Base-by-base conservation (phyloP, 805 yeast species). In the Vanderwaltozyma polyspora region DNA sequence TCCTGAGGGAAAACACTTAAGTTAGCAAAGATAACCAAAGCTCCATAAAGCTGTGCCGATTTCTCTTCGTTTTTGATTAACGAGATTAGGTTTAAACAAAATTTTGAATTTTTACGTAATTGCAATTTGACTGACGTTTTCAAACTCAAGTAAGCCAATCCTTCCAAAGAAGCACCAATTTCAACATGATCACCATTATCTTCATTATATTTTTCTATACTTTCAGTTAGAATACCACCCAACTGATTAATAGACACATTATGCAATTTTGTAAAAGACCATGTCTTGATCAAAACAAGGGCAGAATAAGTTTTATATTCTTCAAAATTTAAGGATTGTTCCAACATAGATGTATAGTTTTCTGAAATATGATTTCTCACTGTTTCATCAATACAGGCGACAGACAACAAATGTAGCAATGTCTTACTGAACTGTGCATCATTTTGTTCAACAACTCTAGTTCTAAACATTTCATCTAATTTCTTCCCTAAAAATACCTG, bases 261-360 rank as follows among this genome's bases (percentile, higher is more conserved):
- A 10, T 49, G 59, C 23, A 63, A 50, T 28, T 66, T 60, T 0
- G 70, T 52, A 36, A 67, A 63, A 33, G 67, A 66, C 81, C 81
- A 76, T 3, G 74, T 52, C 49, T 77, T 77, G 6, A 73, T 55
- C n/a, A 74, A 45, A 3, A 69, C 68, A 25, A 74, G 46, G 0
- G 69, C 60, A 0, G 76, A 57, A 10, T 64, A 46, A 7, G 62
- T 33, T 33, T 54, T 54, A 18, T 54, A 51, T 3, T 49, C 43
- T 7, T 41, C 35, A 18, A 54, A 29, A 6, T 42, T 42, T 9
- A 66, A 37, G 0, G 69, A 66, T 26, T 53, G 49, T 15, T 67
- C 52, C 16, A 75, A 48, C 0, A 70, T 44, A 4, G 54, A 47
- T 25, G 64, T 39, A 49, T 69, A 76, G 30, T 63, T 59, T 15